Percentiles rank a stretch among this genome's conserved stretches.
Conservation (phyloP, 208 protist species). For the Trypanosoma platydactyli region DNA sequence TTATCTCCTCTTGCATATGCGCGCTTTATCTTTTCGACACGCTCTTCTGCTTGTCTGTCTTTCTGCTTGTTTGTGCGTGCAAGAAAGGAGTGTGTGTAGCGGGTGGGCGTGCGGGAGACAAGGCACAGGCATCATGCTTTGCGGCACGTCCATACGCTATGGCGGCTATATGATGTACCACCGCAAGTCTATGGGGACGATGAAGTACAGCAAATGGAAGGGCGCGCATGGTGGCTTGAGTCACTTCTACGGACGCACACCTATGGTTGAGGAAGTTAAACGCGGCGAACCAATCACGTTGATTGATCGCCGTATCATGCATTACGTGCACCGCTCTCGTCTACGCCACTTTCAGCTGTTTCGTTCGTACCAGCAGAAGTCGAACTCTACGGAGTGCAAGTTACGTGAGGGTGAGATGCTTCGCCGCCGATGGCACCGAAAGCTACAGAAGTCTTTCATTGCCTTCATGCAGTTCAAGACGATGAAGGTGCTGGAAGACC, state of each 20-base stretch:
- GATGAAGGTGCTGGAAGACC: constrained; percentile 90
- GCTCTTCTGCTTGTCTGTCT: background rate
- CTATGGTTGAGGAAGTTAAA: constrained; percentile 79
- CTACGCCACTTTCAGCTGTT: constrained; percentile 87
- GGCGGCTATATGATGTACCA: constrained; percentile 92
- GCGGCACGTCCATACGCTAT: constrained; percentile 33
- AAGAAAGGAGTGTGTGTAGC: too few relatives aligned
- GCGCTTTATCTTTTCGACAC: background rate
- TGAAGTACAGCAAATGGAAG: constrained; percentile 86
- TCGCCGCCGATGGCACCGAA: constrained; percentile 76
- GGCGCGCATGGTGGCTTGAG: constrained; percentile 73
- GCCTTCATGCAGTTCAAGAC: constrained; percentile 91
- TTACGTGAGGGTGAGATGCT: constrained; percentile 86
- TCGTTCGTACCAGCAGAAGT: constrained; percentile 89
- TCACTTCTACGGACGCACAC: constrained; percentile 87
- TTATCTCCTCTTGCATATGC: too few relatives aligned
- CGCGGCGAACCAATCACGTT: constrained; percentile 68
- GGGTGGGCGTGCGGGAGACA: background rate
- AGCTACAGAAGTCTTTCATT: constrained; percentile 89
- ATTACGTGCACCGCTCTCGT: constrained; percentile 83
- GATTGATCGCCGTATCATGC: constrained; percentile 85
- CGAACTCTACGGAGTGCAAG: constrained; percentile 84
- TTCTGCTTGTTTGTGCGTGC: background rate
- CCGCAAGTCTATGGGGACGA: constrained; percentile 80
- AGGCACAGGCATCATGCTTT: constrained; percentile 34